Percentiles rank a stretch among this genome's conserved stretches.
Conservation (phyloP, 2,329 filamentous ascomycete species). For the Verticillium nubilum region DNA sequence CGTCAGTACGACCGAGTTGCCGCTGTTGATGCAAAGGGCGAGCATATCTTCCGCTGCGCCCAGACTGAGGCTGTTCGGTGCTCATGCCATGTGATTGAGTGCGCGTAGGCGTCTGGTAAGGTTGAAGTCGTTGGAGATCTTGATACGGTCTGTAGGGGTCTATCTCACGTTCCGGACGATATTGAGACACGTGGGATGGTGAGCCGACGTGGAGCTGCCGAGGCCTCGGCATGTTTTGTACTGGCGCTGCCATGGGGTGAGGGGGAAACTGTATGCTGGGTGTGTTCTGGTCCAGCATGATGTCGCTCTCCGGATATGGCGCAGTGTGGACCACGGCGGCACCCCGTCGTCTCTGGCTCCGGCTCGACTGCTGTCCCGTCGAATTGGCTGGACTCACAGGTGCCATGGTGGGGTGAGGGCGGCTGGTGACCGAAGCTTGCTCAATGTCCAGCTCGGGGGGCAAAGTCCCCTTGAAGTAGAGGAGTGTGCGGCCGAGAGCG, state of each 20-base stretch:
- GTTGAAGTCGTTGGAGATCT: background rate
- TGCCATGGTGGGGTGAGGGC: background rate
- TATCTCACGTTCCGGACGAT: background rate
- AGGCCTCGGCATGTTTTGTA: background rate
- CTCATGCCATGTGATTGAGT: background rate
- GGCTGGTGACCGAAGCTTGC: background rate
- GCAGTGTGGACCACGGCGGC: background rate
- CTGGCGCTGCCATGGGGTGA: background rate
- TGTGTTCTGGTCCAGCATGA: background rate
- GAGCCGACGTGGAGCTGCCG: background rate
- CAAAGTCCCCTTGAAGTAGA: conserved; percentile 5
- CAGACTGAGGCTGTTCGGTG: background rate
- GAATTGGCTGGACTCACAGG: background rate
- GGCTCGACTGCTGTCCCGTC: background rate
- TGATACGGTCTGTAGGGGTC: background rate
- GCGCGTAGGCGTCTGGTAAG: background rate
- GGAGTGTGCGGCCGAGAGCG: conserved; percentile 2
- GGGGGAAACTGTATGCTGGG: background rate
- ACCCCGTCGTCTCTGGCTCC: background rate
- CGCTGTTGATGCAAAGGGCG: background rate
- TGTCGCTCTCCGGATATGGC: background rate
- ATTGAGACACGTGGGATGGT: background rate
- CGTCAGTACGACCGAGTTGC: background rate
- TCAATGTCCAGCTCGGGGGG: background rate
- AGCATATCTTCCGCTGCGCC: background rate